Conservation (phyloP, 2,329 filamentous ascomycete genomes). For the Cercospora brassicicola region DNA sequence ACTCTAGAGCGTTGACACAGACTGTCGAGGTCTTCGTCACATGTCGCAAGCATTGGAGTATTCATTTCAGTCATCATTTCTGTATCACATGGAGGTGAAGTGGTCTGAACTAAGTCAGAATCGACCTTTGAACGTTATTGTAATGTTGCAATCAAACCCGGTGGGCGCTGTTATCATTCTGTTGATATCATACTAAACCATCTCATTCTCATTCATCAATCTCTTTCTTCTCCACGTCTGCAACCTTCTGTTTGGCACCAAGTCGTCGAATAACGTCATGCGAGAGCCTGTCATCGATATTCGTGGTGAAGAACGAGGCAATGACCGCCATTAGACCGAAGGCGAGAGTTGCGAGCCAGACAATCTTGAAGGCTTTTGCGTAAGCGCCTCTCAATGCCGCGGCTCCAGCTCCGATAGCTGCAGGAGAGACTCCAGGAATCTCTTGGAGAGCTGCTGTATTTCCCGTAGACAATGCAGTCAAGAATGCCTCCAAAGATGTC, state of each 20-base stretch:
- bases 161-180: neutral
- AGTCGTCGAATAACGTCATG: neutral
- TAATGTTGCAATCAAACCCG: neutral
- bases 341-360: neutral
- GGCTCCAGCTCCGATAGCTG: neutral
- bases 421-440: neutral
- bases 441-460: neutral
- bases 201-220: neutral
- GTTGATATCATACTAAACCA: neutral
- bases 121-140: neutral
- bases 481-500: neutral
- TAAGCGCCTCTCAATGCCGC: neutral
- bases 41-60: neutral
- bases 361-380: neutral
- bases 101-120: neutral
- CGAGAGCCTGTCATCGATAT: neutral
- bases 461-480: neutral
- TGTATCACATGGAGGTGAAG: neutral
- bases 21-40: neutral
- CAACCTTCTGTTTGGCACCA: neutral
- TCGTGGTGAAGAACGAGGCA: neutral
- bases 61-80: neutral
- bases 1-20: neutral
- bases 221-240: neutral
- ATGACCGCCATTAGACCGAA: neutral